These are phyloP conservation scores for Lepidium didymum DNA, from an alignment of 345 rosid genomes.

Conservation along the genomic window DNA sequence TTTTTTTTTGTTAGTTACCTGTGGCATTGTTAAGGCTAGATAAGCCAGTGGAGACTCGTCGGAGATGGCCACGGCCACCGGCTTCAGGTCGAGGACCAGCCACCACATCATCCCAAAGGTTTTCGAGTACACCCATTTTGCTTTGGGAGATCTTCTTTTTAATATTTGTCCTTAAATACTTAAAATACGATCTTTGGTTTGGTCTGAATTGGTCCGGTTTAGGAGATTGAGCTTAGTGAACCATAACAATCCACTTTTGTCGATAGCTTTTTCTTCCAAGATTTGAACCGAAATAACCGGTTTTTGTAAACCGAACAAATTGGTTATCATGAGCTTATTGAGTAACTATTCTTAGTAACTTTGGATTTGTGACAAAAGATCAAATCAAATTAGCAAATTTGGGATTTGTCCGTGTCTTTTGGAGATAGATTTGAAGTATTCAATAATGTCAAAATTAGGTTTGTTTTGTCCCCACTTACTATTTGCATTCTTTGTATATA, in stretches of 20 bases:
- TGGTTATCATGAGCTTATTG: not conserved
- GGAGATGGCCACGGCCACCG: constrained; percentile 68
- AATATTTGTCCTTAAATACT: constrained; percentile 14
- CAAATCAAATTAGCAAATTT: not conserved
- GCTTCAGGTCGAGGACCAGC: constrained; percentile 92
- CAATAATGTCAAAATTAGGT: not conserved
- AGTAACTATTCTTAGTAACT: not conserved
- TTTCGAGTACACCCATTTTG: constrained; percentile 28
- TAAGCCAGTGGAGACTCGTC: constrained; percentile 39
- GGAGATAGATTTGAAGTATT: constrained; percentile 11
- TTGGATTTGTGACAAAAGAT: not conserved
- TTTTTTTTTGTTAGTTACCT: too few relatives aligned
- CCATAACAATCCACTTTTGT: not conserved
- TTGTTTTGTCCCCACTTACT: not conserved
- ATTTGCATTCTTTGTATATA: not conserved
- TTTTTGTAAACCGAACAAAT: not conserved
- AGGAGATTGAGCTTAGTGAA: not conserved
- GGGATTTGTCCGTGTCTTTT: constrained; percentile 17
- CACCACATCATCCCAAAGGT: constrained; percentile 72
- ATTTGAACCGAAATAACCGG: not conserved
- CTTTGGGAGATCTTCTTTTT: not conserved
- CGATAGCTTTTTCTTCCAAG: not conserved
- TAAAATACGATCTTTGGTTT: constrained; percentile 1
- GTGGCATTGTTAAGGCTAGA: constrained; percentile 30
- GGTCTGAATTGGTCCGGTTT: not conserved